Conservation (phyloP, 208 protist species). For the Phytomonas serpens region DNA sequence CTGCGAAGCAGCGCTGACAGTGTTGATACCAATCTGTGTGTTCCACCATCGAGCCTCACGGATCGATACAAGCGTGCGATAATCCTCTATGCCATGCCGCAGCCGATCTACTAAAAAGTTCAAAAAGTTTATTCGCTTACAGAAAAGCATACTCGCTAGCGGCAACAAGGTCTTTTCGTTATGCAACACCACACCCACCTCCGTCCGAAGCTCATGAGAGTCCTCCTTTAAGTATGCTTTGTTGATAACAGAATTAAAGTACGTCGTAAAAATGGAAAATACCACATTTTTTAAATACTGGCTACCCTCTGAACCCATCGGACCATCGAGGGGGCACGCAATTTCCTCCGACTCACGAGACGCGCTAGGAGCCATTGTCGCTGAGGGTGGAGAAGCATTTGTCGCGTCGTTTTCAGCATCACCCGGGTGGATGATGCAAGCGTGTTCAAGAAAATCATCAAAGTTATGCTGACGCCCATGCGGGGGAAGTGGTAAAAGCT, state of each 20-base stretch:
- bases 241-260: slow-evolving; percentile 63
- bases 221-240: slow-evolving; percentile 64
- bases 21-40: slow-evolving; percentile 33
- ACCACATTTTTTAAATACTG: no score
- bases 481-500: slow-evolving; percentile 33
- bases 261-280: no score
- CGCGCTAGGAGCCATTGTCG: no score
- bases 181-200: slow-evolving; percentile 54
- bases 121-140: slow-evolving; percentile 47
- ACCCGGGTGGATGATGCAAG: no score
- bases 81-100: slow-evolving; percentile 41
- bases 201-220: slow-evolving; percentile 57
- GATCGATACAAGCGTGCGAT: slow-evolving; percentile 39
- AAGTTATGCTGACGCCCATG: slow-evolving; percentile 7
- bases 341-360: no score
- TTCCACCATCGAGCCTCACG: slow-evolving; percentile 33
- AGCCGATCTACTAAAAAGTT: slow-evolving; percentile 38
- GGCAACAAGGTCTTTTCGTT: slow-evolving; percentile 67
- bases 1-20: slow-evolving; percentile 12
- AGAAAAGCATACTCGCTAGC: slow-evolving; percentile 75
- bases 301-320: no score
- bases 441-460: no score
- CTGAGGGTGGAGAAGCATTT: no score
- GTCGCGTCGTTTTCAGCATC: no score
- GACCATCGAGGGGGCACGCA: no score